Conservation (phyloP, 257 asterid species). For the Penstemon davidsonii region DNA sequence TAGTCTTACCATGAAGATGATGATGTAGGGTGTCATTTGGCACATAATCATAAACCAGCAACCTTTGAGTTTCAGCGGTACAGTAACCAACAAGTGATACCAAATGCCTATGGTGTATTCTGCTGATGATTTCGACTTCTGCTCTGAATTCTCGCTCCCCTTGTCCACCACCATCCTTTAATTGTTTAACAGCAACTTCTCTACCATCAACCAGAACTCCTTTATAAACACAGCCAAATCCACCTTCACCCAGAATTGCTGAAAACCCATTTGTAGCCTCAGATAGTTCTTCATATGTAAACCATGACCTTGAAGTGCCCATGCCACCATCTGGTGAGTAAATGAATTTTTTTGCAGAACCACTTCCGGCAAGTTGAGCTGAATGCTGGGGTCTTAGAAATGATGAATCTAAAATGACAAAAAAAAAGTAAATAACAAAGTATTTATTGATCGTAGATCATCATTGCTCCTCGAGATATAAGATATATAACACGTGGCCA, state of each 20-base stretch:
- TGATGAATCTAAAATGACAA: constrained; percentile 55
- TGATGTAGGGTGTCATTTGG: constrained; percentile 79
- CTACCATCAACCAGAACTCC: constrained; percentile 73
- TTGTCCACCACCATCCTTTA: constrained; percentile 87
- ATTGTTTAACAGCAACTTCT: constrained; percentile 85
- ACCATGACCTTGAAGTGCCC: constrained; percentile 69
- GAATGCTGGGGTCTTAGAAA: constrained; percentile 64
- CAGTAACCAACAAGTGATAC: constrained; percentile 95
- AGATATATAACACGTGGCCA: constrained; percentile 3
- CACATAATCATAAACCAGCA: constrained; percentile 85
- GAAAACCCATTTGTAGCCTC: constrained; percentile 66
- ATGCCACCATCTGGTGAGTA: constrained; percentile 65
- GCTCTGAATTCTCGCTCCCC: constrained; percentile 95
- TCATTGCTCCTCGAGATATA: background rate
- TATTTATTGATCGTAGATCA: constrained; percentile 2
- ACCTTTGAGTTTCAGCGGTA: constrained; percentile 65
- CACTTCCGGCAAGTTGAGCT: constrained; percentile 48
- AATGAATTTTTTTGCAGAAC: constrained; percentile 48
- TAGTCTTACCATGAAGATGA: constrained; percentile 72
- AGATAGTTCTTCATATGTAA: constrained; percentile 71
- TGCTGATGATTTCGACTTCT: constrained; percentile 86
- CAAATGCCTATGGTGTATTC: constrained; percentile 87
- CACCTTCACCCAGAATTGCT: constrained; percentile 76
- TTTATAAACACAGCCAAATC: constrained; percentile 86
- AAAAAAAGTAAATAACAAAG: background rate